phyloP scores from a whole-genome alignment of 768 basidiomycete genomes.

The Hericium erinaceus region DNA sequence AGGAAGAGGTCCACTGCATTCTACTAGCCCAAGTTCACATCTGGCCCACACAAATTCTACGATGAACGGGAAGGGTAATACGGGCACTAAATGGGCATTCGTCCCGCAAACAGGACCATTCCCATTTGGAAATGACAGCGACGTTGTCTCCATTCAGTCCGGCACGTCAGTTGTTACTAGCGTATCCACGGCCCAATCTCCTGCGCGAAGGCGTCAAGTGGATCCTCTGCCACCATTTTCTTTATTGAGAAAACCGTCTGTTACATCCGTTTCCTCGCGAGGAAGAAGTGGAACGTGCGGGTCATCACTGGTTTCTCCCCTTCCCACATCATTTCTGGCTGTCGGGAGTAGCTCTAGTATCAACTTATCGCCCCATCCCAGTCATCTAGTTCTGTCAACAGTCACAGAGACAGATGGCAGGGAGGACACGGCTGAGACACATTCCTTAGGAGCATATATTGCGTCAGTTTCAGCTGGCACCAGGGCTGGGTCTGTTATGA shows the following conservation, averaged over 20 bases:
- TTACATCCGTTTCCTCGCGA: constrained; percentile 15
- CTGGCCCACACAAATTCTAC: too few species aligned
- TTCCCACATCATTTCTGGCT: constrained; percentile 21
- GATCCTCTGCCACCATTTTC: constrained; percentile 9
- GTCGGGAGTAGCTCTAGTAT: constrained; percentile 33
- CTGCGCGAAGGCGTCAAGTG: constrained; percentile 3
- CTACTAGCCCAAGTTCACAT: constrained; percentile 2
- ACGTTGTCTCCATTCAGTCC: constrained; percentile 14
- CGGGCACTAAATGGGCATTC: constrained; percentile 4
- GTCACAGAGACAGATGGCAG: constrained; percentile 39
- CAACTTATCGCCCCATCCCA: constrained; percentile 44
- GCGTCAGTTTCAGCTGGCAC: background rate
- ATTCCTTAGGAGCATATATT: background rate
- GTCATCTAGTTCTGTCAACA: constrained; percentile 40
- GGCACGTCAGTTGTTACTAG: constrained; percentile 11
- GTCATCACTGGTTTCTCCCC: constrained; percentile 25
- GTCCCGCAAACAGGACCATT: background rate
- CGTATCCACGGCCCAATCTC: constrained; percentile 11
- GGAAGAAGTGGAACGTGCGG: constrained; percentile 7
- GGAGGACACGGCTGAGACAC: constrained; percentile 3
- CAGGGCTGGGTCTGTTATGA: background rate
- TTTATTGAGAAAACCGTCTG: constrained; percentile 11
- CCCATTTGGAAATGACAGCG: constrained; percentile 6
- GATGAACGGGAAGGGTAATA: background rate
- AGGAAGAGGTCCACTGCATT: constrained; percentile 14